Base-by-base conservation (phyloP, 1,139 yeast genomes). In the Lodderomyces margitis region DNA sequence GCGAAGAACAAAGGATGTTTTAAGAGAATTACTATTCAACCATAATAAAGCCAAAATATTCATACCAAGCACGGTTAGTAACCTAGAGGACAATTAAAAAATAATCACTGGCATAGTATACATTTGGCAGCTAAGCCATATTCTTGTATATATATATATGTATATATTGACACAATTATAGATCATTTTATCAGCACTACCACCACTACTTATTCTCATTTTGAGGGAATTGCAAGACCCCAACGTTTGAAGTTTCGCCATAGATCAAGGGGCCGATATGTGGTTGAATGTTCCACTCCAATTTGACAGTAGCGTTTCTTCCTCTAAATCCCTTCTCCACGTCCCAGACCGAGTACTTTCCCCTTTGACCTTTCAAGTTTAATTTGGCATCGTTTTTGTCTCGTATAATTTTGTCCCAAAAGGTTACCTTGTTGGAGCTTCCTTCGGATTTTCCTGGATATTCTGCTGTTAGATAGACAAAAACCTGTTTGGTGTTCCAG, bases 401-500 rank as follows among this genome's bases (percentile, higher is more conserved):
- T 2, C 75, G 68, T 49, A 92, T 78, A 50, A 92, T 91, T 54
- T 77, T 77, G 64, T 92, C 98, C 98, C 98, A 92, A 57, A 87
- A 81, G 0, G 94, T 86, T 30, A 91, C 87, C 47, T 81, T 80
- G 65, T 83, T 87, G 17, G 64, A 60, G 2, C 80, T 68, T 2
- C 65, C 73, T 2, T 58, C 62, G 32, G 66, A 66, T 51, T 73
- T 74, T 2, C 92, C 92, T 10, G 83, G 81, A 56, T 91, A 89
- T 55, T 88, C 94, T 1, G 95, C 96, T 2, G 95, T 87, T 47
- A 92, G 70, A 56, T 91, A 92, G 4, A 85, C 86, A 59, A 92
- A 91, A 16, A 92, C 80, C 62, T 92, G 98, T 58, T 92, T 92
- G 10, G 98, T 92, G 64, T 92, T 92, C 97, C 98, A 92, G 62